Conservation (phyloP, 2,329 filamentous ascomycete genomes). For the Acrocalymma vagum region DNA sequence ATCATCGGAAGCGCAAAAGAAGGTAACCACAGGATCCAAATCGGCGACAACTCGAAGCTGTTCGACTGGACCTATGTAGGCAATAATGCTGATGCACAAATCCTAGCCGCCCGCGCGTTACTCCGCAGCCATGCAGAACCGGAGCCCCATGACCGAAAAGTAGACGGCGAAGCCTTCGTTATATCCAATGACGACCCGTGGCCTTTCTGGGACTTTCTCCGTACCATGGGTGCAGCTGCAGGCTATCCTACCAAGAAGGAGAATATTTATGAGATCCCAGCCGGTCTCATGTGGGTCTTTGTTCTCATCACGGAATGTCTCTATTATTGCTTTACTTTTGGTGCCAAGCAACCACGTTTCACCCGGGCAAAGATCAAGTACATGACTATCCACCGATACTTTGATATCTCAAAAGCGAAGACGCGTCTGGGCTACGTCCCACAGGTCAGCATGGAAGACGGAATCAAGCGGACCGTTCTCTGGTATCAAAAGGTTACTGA, state of each 20-base stretch:
- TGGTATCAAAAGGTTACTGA: constrained; percentile 13
- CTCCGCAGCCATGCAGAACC: constrained; percentile 2
- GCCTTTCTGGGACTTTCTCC: constrained; percentile 20
- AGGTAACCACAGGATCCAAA: constrained; percentile 9
- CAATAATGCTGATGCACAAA: constrained; percentile 18
- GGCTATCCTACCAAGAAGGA: constrained; percentile 10
- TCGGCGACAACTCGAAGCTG: constrained; percentile 21
- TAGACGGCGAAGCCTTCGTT: constrained; percentile 23
- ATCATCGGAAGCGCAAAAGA: constrained; percentile 10
- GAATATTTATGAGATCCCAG: constrained; percentile 10
- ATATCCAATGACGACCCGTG: constrained; percentile 21
- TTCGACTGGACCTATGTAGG: constrained; percentile 22
- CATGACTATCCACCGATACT: constrained; percentile 9
- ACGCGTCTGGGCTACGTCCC: constrained; percentile 11
- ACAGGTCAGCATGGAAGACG: constrained; percentile 10
- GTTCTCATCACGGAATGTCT: constrained; percentile 13
- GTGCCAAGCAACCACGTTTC: constrained; percentile 10
- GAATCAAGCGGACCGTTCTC: constrained; percentile 9
- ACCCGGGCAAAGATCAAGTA: constrained; percentile 8
- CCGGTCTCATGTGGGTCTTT: constrained; percentile 1
- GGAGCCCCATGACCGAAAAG: constrained; percentile 8
- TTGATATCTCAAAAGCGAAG: constrained; percentile 16
- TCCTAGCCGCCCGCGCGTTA: constrained; percentile 15
- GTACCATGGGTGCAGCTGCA: not conserved
- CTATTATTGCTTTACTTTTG: constrained; percentile 17